Evolutionary conservation across 1,284 basidiomycete genomes (phyloP), one percentile per base, ranked within the genome.

Genomic region (Agroathelia rolfsii): DNA sequence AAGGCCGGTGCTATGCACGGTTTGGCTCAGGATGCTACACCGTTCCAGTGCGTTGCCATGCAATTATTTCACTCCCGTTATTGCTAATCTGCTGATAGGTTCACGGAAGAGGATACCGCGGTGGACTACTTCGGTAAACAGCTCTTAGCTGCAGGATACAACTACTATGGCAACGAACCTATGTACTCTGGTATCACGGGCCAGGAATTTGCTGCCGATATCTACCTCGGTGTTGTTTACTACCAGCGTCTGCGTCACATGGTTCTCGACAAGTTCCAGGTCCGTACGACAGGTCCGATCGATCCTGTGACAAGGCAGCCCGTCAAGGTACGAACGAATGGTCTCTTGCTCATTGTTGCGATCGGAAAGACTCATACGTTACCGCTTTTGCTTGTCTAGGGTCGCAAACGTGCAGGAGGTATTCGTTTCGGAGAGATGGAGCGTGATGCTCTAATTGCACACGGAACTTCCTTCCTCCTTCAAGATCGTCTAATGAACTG

Each of bases 351-450:
- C 14, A 12, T 26, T 35, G 28, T 9, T 14, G n/a, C 24, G 15
- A 15, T 18, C 25, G 11, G 28, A n/a, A n/a, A n/a, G n/a, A n/a
- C 15, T 24, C 32, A 31, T 9, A 19, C 24, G 21, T 32, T 29
- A 33, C 27, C 9, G 32, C 22, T 18, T 34, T 32, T 13, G 19
- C 32, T 34, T 40, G 37, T 41, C 9, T 46, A 95, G 87, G 95
- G 95, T 37, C 82, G 95, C 42, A 98, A 98, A 75, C 85, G 93
- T 36, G 90, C 87, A 24, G 95, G 95, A 52, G 95, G 95, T 56
- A 98, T 99, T 50, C 93, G 95, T 42, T 98, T 99, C 58, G 95
- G 95, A 48, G 95, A 99, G 64, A 99, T 99, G 95, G 95, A 99
- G 61, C 86, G 95, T 38, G 95, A 99, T 53, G 94, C 95, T 10